These are phyloP conservation scores for Castanospermum australe DNA, from an alignment of 306 rosid genomes.

Conservation along the genomic window DNA sequence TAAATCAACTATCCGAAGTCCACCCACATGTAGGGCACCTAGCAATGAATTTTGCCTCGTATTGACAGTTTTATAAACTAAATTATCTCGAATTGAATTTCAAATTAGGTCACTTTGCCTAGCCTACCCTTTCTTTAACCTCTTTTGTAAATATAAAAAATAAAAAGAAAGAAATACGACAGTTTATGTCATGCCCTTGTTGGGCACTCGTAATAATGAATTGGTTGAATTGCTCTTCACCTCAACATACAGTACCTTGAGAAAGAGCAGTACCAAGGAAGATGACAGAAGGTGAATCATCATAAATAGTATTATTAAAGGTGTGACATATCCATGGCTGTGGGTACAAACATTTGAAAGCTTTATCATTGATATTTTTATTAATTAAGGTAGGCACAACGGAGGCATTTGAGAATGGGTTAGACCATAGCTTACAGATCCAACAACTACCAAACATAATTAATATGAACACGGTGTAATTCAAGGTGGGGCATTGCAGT, in stretches of 20 bases:
- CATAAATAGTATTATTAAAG: constrained; percentile 11
- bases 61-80: no score
- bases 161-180: neutral
- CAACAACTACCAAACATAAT: constrained; percentile 26
- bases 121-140: no score
- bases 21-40: no score
- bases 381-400: neutral
- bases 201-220: constrained; percentile 8
- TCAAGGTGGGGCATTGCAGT: neutral
- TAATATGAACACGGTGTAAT: neutral
- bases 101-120: no score
- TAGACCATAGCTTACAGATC: constrained; percentile 10
- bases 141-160: no score
- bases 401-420: neutral
- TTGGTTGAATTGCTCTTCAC: constrained; percentile 20
- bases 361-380: constrained; percentile 1
- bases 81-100: no score
- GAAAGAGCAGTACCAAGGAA: constrained; percentile 16
- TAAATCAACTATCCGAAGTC: no score
- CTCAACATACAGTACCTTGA: neutral
- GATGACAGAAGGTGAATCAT: constrained; percentile 4
- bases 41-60: no score
- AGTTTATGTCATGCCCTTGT: neutral
- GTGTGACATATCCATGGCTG: neutral
- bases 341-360: constrained; percentile 25